Evolutionary conservation across 169 alveolate genomes (phyloP).

Genomic region (Eimeria falciformis): DNA sequence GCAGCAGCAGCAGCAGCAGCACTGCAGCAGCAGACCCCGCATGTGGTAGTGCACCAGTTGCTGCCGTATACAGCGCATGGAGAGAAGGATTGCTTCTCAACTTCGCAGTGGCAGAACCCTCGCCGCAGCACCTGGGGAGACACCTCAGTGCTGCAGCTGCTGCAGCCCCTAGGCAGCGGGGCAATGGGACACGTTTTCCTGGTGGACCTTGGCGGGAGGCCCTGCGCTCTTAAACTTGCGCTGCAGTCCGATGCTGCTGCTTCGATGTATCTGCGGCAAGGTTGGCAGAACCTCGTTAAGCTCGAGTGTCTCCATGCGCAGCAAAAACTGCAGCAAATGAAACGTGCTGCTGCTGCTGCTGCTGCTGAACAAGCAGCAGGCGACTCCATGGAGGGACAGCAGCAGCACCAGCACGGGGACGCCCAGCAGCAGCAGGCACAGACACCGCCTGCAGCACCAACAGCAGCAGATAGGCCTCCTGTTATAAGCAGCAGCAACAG

Average conservation of each 20-base stretch:
- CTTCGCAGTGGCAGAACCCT: slow-evolving; percentile 24
- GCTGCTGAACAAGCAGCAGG: background rate
- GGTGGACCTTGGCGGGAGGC: slow-evolving; percentile 40
- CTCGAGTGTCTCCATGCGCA: slow-evolving; percentile 51
- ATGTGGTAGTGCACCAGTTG: slow-evolving; percentile 28
- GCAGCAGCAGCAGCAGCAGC: background rate
- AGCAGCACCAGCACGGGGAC: background rate
- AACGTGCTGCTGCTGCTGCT: background rate
- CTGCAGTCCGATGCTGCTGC: slow-evolving; percentile 75
- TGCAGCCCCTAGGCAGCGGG: slow-evolving; percentile 64
- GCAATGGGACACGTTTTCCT: slow-evolving; percentile 75
- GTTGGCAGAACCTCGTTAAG: slow-evolving; percentile 56
- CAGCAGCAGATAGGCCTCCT: background rate
- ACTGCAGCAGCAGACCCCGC: background rate
- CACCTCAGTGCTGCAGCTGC: slow-evolving; percentile 41
- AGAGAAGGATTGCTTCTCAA: slow-evolving; percentile 1
- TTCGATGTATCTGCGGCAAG: slow-evolving; percentile 56
- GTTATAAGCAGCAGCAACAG: background rate
- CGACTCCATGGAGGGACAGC: background rate
- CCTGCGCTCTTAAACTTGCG: slow-evolving; percentile 61
- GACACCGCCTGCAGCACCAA: background rate
- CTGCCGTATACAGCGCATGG: background rate
- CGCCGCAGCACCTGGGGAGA: slow-evolving; percentile 63
- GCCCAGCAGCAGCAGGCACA: background rate
- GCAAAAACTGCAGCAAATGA: background rate